phyloP scores from a whole-genome alignment of 2,329 filamentous ascomycete genomes.

The Oidium heveae region DNA sequence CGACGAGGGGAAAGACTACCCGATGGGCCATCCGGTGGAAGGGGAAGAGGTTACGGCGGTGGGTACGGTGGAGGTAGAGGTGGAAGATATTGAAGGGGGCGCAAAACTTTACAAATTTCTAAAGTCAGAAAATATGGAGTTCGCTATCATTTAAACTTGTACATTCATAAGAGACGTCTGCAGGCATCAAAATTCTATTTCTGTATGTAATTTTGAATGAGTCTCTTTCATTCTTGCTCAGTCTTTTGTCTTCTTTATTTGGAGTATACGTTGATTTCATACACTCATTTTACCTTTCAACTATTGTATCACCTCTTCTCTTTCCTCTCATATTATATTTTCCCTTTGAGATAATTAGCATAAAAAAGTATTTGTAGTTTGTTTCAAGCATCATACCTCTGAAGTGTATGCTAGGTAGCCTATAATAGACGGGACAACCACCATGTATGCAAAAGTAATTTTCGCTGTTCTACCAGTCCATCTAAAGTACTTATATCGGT shows the following conservation, averaged over 20 bases:
- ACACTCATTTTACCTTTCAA: constrained; percentile 35
- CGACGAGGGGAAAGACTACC: constrained; percentile 37
- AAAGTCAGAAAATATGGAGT: too few relatives aligned
- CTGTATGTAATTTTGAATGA: too few relatives aligned
- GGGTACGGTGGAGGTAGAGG: constrained; percentile 21
- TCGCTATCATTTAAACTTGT: too few relatives aligned
- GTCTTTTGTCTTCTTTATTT: too few relatives aligned
- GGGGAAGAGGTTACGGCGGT: constrained; percentile 18
- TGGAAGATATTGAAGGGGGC: constrained; percentile 16
- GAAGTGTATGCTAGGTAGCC: constrained; percentile 52
- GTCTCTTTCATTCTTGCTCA: too few relatives aligned
- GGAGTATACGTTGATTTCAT: neutral
- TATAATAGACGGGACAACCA: constrained; percentile 44
- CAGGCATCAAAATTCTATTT: too few relatives aligned
- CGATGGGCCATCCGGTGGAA: constrained; percentile 20
- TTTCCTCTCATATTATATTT: constrained; percentile 70
- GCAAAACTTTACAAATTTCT: constrained; percentile 3
- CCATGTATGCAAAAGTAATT: constrained; percentile 53
- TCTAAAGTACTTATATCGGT: constrained; percentile 84
- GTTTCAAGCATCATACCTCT: constrained; percentile 39
- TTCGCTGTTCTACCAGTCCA: constrained; percentile 69
- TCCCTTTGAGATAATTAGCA: constrained; percentile 30
- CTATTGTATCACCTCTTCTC: constrained; percentile 61
- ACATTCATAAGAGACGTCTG: too few relatives aligned
- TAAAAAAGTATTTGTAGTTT: constrained; percentile 1